phyloP scores from a whole-genome alignment of 78 protist genomes.

The slime mould (Dictyostelium discoideum) region dicty_2.7 NC_007090.3:2760001-2760500 shows the following conservation, averaged over 20 bases:
- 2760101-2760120: constrained; percentile 80
- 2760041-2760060: constrained; percentile 72
- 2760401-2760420: not conserved
- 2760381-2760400: not conserved
- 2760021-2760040: constrained; percentile 75
- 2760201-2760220: constrained; percentile 37
- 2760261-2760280: not conserved
- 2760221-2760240: constrained; percentile 48
- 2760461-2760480: not conserved
- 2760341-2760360: not conserved
- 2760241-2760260: not conserved
- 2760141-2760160: constrained; percentile 25
- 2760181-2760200: constrained; percentile 47
- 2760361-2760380: constrained; percentile 23
- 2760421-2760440: constrained; percentile 57
- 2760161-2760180: constrained; percentile 46
- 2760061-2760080: constrained; percentile 75
- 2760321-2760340: not conserved
- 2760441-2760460: not conserved
- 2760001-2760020: constrained; percentile 81
- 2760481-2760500: not conserved
- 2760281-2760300: not conserved
- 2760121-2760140: constrained; percentile 6
- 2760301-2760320: not conserved
- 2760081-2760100: constrained; percentile 83